Conservation (phyloP, 352 stramenopile species). For the Pythium brassicae region DNA sequence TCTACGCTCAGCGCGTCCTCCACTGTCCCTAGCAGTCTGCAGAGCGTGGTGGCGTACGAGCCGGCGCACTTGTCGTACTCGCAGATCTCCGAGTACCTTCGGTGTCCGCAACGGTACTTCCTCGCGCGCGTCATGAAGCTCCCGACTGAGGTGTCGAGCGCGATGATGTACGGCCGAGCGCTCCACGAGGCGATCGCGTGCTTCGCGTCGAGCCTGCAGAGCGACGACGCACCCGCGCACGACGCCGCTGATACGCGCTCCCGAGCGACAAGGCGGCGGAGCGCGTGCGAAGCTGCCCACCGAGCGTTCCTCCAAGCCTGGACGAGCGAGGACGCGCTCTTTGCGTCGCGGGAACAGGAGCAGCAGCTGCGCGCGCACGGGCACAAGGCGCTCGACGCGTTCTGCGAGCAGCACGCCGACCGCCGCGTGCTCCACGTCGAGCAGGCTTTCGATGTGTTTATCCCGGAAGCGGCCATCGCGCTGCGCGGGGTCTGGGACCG, state of each 20-base stretch:
- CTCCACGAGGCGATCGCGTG: slow-evolving; percentile 68
- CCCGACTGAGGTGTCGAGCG: slow-evolving; percentile 32
- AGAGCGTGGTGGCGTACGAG: slow-evolving; percentile 19
- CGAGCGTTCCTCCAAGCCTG: slow-evolving; percentile 2
- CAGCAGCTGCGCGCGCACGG: slow-evolving; percentile 31
- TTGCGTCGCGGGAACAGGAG: slow-evolving; percentile 31
- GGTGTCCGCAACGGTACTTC: slow-evolving; percentile 80
- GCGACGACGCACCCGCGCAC: slow-evolving; percentile 14
- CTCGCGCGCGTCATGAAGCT: slow-evolving; percentile 64
- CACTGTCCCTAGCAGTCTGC: not conserved
- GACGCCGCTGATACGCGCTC: slow-evolving; percentile 9
- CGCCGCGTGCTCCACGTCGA: slow-evolving; percentile 53
- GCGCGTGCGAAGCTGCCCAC: slow-evolving; percentile 7
- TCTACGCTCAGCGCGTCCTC: not conserved
- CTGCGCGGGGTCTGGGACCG: slow-evolving; percentile 77
- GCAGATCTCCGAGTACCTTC: slow-evolving; percentile 75
- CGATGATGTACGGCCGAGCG: slow-evolving; percentile 72
- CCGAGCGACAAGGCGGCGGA: not conserved
- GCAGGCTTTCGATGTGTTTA: slow-evolving; percentile 48
- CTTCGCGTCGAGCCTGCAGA: slow-evolving; percentile 26
- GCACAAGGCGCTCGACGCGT: slow-evolving; percentile 31
- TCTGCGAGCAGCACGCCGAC: slow-evolving; percentile 33
- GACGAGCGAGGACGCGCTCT: slow-evolving; percentile 30
- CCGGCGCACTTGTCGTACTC: slow-evolving; percentile 74
- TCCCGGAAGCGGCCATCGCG: slow-evolving; percentile 41